Conservation (phyloP, 768 basidiomycete species). For the Calocybe gangraenosa region DNA sequence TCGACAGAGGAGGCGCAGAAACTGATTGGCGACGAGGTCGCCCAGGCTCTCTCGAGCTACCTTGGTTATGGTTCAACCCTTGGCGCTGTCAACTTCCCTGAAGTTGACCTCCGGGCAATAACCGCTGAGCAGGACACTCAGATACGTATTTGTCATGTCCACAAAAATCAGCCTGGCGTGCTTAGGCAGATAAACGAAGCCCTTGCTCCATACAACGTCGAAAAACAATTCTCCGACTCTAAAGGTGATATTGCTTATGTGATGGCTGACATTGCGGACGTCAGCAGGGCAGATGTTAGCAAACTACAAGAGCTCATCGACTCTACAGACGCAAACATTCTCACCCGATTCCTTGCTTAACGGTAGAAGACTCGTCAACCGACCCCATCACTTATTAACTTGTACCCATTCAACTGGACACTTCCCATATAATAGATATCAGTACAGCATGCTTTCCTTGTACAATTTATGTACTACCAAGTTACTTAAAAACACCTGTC, state of each 20-base stretch:
- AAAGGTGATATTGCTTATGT: slow-evolving; percentile 92
- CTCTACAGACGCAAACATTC: slow-evolving; percentile 79
- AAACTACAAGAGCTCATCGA: slow-evolving; percentile 75
- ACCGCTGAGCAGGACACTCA: slow-evolving; percentile 74
- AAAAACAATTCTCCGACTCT: slow-evolving; percentile 99
- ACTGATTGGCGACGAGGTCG: slow-evolving; percentile 96
- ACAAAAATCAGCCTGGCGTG: slow-evolving; percentile 94
- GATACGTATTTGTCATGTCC: slow-evolving; percentile 92
- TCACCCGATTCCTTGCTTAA: slow-evolving; percentile 80
- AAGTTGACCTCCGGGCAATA: slow-evolving; percentile 94
- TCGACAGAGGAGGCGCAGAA: slow-evolving; percentile 98
- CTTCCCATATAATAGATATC: slow-evolving; percentile 18
- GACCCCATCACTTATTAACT: slow-evolving; percentile 16
- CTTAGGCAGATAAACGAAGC: slow-evolving; percentile 93
- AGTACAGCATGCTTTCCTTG: slow-evolving; percentile 19
- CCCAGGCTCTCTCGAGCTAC: slow-evolving; percentile 80
- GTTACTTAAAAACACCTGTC: not conserved
- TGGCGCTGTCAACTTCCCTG: slow-evolving; percentile 98
- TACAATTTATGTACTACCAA: slow-evolving; percentile 20
- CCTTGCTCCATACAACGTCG: slow-evolving; percentile 93
- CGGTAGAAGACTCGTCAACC: slow-evolving; percentile 12
- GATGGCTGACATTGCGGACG: slow-evolving; percentile 94
- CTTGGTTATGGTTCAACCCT: slow-evolving; percentile 88
- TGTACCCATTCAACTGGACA: slow-evolving; percentile 50
- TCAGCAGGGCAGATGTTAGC: slow-evolving; percentile 76